Conservation (phyloP, 306 rosid species). For the Alnus glutinosa region DNA sequence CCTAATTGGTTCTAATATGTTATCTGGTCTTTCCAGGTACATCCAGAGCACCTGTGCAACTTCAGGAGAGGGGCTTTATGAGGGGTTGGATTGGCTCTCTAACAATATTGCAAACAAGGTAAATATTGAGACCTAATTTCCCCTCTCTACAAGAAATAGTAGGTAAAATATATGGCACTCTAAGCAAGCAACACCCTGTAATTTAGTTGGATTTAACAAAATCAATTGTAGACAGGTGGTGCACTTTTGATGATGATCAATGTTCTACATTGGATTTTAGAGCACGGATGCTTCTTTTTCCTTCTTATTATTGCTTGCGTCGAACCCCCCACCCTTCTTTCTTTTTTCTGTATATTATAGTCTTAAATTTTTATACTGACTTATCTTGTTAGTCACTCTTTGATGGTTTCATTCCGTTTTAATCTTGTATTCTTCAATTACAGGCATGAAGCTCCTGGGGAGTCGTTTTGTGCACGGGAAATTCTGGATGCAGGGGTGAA, state of each 20-base stretch:
- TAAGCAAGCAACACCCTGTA: background rate
- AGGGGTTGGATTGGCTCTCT: slow-evolving; percentile 99
- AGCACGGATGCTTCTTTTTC: background rate
- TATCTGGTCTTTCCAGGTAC: slow-evolving; percentile 64
- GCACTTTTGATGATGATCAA: background rate
- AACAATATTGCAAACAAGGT: slow-evolving; percentile 99
- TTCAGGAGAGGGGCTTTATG: slow-evolving; percentile 98
- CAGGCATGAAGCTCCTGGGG: slow-evolving; percentile 64
- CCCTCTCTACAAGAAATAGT: background rate
- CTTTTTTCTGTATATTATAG: background rate
- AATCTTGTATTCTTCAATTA: background rate
- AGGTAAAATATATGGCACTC: background rate
- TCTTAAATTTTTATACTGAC: background rate
- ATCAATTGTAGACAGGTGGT: background rate
- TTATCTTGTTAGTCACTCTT: background rate
- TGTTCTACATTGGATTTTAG: background rate
- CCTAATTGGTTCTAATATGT: slow-evolving; percentile 19
- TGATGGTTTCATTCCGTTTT: background rate
- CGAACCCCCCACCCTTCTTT: no score
- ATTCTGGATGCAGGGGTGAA: slow-evolving; percentile 98
- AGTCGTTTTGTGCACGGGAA: slow-evolving; percentile 48
- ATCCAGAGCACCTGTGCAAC: slow-evolving; percentile 99
- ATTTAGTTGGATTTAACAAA: background rate
- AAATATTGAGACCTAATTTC: background rate
- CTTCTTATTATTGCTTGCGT: no score